These are phyloP conservation scores for Gossypium australe DNA, from an alignment of 345 rosid species.

Conservation along the genomic window DNA sequence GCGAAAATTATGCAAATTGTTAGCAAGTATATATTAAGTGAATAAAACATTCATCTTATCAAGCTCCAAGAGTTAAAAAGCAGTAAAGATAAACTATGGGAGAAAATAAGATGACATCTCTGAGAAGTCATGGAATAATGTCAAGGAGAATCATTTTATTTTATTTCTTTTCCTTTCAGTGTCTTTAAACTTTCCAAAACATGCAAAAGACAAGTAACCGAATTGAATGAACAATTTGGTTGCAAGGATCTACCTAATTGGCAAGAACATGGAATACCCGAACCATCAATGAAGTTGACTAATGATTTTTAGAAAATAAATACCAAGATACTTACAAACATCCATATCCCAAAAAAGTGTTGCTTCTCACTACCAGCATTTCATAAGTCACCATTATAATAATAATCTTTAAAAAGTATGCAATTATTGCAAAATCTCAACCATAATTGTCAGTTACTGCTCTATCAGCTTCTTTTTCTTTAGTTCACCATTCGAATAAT, in stretches of 20 bases:
- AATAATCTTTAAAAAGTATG: neutral
- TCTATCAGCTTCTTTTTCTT: neutral
- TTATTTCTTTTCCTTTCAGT: neutral
- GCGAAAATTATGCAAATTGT: conserved; percentile 20
- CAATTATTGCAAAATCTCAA: neutral
- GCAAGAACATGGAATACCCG: neutral
- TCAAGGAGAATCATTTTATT: neutral
- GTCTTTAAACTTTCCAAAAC: neutral
- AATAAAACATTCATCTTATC: neutral
- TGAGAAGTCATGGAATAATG: neutral
- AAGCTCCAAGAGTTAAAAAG: neutral
- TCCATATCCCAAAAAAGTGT: neutral
- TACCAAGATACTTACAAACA: neutral
- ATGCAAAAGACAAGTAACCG: neutral
- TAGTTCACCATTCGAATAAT: neutral
- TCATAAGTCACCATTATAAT: neutral
- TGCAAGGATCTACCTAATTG: neutral
- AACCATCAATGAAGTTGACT: neutral
- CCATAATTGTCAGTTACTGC: neutral
- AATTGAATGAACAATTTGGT: neutral
- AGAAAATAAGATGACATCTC: neutral
- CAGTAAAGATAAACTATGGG: neutral
- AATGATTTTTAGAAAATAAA: neutral
- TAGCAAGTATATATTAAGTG: neutral
- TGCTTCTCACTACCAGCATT: neutral